These are phyloP conservation scores for Ophiostoma perfectum DNA, from an alignment of 2,329 filamentous ascomycete genomes.

Conservation along the genomic window DNA sequence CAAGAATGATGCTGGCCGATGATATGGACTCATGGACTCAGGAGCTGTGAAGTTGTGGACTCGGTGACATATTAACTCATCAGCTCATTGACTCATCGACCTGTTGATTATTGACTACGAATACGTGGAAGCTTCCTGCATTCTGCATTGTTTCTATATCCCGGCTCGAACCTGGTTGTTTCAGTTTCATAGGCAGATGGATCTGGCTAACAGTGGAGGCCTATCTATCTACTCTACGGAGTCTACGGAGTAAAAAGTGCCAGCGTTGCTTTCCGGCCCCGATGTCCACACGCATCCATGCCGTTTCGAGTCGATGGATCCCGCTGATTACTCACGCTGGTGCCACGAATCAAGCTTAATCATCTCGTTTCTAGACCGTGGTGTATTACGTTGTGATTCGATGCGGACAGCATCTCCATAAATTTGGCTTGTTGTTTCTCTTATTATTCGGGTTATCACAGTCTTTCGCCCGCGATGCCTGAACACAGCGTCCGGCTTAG, in stretches of 20 bases:
- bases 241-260: background rate
- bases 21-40: background rate
- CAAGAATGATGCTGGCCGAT: background rate
- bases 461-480: no score
- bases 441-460: no score
- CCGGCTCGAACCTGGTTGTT: background rate
- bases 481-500: background rate
- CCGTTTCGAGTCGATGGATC: slow-evolving; percentile 10
- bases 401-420: no score
- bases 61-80: no score
- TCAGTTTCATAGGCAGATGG: background rate
- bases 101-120: background rate
- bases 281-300: slow-evolving; percentile 4
- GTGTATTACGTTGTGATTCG: no score
- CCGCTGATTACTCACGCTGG: no score
- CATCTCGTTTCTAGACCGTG: background rate
- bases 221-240: no score
- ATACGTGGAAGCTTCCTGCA: background rate
- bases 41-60: no score
- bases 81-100: no score
- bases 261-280: slow-evolving; percentile 6
- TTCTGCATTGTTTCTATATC: background rate
- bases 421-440: no score
- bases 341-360: background rate
- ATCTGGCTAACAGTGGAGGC: background rate